These are phyloP conservation scores for Macrophomina phaseolina DNA, from an alignment of 2,329 filamentous ascomycete species.

Conservation along the genomic window DNA sequence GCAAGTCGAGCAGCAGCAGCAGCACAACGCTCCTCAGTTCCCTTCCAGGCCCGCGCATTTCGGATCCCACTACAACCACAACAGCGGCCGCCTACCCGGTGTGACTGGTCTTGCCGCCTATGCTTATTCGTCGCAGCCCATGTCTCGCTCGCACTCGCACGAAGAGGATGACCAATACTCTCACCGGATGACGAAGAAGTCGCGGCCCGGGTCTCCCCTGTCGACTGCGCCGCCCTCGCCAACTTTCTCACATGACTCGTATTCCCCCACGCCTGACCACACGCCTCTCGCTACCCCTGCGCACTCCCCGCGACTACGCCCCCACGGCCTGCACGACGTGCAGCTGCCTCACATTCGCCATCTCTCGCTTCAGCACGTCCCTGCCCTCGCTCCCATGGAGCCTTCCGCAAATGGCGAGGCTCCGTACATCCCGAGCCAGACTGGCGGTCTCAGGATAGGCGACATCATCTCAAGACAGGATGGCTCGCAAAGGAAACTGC, in stretches of 20 bases:
- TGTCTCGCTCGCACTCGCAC: slow-evolving; percentile 86
- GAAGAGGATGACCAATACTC: slow-evolving; percentile 82
- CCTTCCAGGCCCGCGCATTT: slow-evolving; percentile 40
- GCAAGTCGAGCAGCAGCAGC: slow-evolving; percentile 69
- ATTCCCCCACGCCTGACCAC: slow-evolving; percentile 94
- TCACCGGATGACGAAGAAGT: slow-evolving; percentile 82
- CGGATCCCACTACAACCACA: slow-evolving; percentile 52
- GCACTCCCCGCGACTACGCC: slow-evolving; percentile 88
- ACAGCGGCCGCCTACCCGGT: slow-evolving; percentile 66
- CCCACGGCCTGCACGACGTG: slow-evolving; percentile 71
- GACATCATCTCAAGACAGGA: slow-evolving; percentile 93
- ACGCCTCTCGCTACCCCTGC: slow-evolving; percentile 97
- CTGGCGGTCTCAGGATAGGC: slow-evolving; percentile 76
- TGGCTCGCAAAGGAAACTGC: slow-evolving; percentile 86
- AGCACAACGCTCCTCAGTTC: slow-evolving; percentile 40
- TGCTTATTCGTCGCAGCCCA: slow-evolving; percentile 72
- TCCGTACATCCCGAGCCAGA: slow-evolving; percentile 62
- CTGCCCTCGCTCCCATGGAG: slow-evolving; percentile 74
- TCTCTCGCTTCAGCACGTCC: slow-evolving; percentile 68
- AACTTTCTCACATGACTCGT: slow-evolving; percentile 93
- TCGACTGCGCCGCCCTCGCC: slow-evolving; percentile 95
- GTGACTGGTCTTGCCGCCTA: slow-evolving; percentile 55
- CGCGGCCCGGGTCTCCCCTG: slow-evolving; percentile 89
- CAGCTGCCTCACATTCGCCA: slow-evolving; percentile 88
- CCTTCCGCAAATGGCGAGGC: slow-evolving; percentile 65